A percentile compares a stretch with the other conserved stretches of the same genome.
Conservation (phyloP, 129 eudicot genomes). For the Silybum marianum region DNA sequence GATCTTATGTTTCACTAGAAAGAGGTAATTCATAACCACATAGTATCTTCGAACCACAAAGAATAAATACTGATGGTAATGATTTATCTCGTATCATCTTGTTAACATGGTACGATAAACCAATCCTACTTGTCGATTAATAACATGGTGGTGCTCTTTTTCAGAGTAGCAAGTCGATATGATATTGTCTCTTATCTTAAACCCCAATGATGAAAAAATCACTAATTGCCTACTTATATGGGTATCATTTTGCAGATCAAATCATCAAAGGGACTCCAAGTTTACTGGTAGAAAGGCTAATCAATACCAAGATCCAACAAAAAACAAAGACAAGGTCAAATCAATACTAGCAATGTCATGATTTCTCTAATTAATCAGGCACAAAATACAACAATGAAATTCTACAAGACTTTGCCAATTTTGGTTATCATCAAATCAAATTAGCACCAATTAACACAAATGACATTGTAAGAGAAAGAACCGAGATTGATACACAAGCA, state of each 20-base stretch:
- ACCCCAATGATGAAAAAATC: background rate
- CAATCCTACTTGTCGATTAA: background rate
- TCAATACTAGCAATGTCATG: background rate
- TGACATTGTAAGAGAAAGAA: background rate
- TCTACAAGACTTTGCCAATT: background rate
- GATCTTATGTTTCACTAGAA: too few relatives aligned
- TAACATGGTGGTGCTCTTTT: background rate
- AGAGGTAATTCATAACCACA: background rate
- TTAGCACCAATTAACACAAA: background rate
- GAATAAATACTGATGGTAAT: background rate
- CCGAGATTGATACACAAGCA: background rate
- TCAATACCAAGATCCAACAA: background rate
- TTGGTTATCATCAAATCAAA: constrained; percentile 6
- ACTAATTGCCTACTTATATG: background rate
- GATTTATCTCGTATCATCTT: background rate
- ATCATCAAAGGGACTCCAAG: background rate
- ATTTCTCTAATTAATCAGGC: background rate
- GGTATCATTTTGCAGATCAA: background rate
- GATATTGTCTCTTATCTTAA: background rate
- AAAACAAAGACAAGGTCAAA: background rate
- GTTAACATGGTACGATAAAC: background rate
- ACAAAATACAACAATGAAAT: background rate
- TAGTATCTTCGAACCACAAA: background rate
- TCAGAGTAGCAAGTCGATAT: background rate
- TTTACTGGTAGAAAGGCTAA: background rate